Conservation (phyloP, 2,329 filamentous ascomycete species). For the Colletotrichum navitas region DNA sequence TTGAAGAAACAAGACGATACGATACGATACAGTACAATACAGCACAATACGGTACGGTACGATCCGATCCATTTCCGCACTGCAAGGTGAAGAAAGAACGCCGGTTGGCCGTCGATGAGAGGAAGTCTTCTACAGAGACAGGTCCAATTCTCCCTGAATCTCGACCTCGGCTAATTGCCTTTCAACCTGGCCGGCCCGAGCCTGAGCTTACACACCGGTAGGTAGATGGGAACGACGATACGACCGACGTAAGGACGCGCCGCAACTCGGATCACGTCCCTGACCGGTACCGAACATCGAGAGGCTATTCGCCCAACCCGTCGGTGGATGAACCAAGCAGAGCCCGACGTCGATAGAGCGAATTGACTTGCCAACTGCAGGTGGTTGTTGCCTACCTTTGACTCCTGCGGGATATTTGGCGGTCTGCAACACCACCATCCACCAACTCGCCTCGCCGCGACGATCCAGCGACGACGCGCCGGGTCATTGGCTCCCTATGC, state of each 20-base stretch:
- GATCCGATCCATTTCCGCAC: background rate
- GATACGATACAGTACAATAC: background rate
- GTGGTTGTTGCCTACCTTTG: constrained; percentile 16
- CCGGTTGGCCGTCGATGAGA: background rate
- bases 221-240: background rate
- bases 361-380: constrained; percentile 7
- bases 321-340: constrained; percentile 7
- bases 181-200: background rate
- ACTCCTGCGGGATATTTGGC: constrained; percentile 37
- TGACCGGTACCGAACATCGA: constrained; percentile 1
- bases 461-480: constrained; percentile 32
- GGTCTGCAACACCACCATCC: constrained; percentile 39
- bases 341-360: constrained; percentile 6
- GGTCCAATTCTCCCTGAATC: background rate
- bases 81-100: background rate
- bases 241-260: background rate
- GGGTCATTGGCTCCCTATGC: constrained; percentile 34
- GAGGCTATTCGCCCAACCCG: constrained; percentile 5
- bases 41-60: background rate
- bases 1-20: constrained; percentile 8
- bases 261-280: background rate
- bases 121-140: background rate
- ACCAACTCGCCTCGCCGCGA: constrained; percentile 29
- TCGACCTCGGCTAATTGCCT: background rate
- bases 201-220: background rate